Evolutionary conservation across 352 stramenopile species (phyloP).

Genomic region (Hyaloperonospora brassicae): DNA sequence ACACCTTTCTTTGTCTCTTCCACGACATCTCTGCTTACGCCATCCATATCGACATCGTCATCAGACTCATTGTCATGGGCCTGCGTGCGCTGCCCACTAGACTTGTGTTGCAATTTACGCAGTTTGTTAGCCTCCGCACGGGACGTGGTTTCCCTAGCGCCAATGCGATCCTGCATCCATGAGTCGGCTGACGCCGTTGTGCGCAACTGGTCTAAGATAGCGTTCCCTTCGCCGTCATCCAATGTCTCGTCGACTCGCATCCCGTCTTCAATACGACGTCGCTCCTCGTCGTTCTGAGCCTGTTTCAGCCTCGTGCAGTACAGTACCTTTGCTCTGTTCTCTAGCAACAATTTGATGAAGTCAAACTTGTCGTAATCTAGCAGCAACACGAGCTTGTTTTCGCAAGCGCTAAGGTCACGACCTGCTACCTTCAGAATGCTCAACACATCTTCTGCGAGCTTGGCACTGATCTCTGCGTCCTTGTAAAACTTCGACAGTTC

Average conservation of each 20-base stretch:
- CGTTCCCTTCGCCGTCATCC: conserved; percentile 74
- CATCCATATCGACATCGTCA: conserved; percentile 50
- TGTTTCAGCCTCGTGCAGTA: conserved; percentile 97
- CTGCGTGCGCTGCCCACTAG: conserved; percentile 19
- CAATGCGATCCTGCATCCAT: conserved; percentile 91
- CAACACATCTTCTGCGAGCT: conserved; percentile 89
- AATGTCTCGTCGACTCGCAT: conserved; percentile 80
- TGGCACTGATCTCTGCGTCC: conserved; percentile 90
- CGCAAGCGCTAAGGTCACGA: conserved; percentile 79
- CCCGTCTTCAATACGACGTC: conserved; percentile 85
- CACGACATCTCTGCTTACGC: conserved; percentile 14
- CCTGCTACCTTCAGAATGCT: conserved; percentile 54
- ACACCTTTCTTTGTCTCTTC: conserved; percentile 19
- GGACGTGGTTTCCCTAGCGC: conserved; percentile 77
- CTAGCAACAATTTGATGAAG: conserved; percentile 96
- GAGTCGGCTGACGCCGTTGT: conserved; percentile 87
- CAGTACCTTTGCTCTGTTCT: conserved; percentile 93
- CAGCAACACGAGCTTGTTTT: conserved; percentile 96
- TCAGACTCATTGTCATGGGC: conserved; percentile 26
- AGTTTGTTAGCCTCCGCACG: conserved; percentile 76
- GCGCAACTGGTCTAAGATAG: conserved; percentile 88
- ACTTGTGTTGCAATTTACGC: conserved; percentile 62
- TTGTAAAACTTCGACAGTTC: conserved; percentile 93
- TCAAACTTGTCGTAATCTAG: conserved; percentile 99
- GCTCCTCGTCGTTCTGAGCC: conserved; percentile 89